A percentile compares a stretch with the other conserved stretches of the same genome.
phyloP scores from a whole-genome alignment of 202 grass and related monocot species.

The Cymbopogon flexuosus region DNA sequence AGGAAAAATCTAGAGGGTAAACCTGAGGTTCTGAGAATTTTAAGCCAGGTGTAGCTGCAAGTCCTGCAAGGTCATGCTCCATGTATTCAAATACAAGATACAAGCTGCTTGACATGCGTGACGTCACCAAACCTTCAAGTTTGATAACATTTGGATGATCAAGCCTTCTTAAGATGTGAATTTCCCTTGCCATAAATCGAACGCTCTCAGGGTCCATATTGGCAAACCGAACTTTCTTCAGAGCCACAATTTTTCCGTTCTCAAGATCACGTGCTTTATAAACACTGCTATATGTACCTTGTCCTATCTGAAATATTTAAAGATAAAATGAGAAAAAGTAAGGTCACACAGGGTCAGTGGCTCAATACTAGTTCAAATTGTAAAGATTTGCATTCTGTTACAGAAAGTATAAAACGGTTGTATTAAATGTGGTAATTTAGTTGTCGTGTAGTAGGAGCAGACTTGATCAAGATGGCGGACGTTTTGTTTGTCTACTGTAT shows the following conservation, averaged over 20 bases:
- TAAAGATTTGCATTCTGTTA: neutral
- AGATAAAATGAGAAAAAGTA: constrained; percentile 10
- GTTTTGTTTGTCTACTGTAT: neutral
- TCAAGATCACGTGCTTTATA: constrained; percentile 92
- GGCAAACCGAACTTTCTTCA: constrained; percentile 94
- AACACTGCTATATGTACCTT: constrained; percentile 96
- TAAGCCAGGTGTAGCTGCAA: constrained; percentile 78
- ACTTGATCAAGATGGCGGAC: neutral
- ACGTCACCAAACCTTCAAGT: constrained; percentile 91
- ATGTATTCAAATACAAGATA: constrained; percentile 99
- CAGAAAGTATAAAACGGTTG: neutral
- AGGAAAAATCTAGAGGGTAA: constrained; percentile 23
- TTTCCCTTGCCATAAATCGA: constrained; percentile 96
- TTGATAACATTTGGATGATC: constrained; percentile 90
- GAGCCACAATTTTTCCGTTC: constrained; percentile 81
- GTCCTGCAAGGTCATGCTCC: constrained; percentile 88
- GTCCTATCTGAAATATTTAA: constrained; percentile 73
- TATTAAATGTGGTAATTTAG: neutral
- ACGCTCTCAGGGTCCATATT: constrained; percentile 97
- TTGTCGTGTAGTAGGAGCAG: neutral
- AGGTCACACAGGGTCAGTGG: neutral
- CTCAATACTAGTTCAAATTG: neutral
- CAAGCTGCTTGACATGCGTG: constrained; percentile 82
- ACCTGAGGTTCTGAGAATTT: constrained; percentile 95
- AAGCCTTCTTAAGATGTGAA: constrained; percentile 82